These are phyloP conservation scores for Coniochaeta hoffmannii DNA, from an alignment of 2,329 filamentous ascomycete genomes.

Conservation along the genomic window DNA sequence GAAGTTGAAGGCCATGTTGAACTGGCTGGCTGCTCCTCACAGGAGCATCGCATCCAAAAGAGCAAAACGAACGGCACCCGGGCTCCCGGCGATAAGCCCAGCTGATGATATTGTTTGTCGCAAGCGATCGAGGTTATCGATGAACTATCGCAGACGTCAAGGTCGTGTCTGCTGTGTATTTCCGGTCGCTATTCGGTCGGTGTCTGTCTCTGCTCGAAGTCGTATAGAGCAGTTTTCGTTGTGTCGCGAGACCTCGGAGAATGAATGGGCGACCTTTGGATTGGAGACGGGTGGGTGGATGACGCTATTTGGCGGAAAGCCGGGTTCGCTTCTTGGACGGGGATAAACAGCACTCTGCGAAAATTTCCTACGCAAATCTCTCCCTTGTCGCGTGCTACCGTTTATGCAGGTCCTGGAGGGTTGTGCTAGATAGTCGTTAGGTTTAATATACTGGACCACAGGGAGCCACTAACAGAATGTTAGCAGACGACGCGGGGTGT, in stretches of 20 bases:
- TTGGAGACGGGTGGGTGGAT: background rate
- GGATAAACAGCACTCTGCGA: background rate
- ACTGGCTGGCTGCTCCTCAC: slow-evolving; percentile 27
- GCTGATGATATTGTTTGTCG: too few species aligned
- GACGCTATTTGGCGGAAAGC: slow-evolving; percentile 4
- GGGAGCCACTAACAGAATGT: background rate
- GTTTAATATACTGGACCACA: too few species aligned
- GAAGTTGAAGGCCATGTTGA: slow-evolving; percentile 98
- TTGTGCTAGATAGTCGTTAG: background rate
- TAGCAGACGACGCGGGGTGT: background rate
- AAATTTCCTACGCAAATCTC: slow-evolving; percentile 1
- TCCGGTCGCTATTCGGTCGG: background rate
- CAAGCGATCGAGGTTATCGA: background rate
- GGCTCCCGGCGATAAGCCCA: slow-evolving; percentile 2
- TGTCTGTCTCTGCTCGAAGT: background rate
- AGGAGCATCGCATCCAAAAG: slow-evolving; percentile 12
- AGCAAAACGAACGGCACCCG: background rate
- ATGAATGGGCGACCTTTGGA: background rate
- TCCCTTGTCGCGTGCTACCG: slow-evolving; percentile 1
- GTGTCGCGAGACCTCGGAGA: background rate
- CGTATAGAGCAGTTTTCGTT: background rate
- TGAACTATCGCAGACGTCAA: background rate
- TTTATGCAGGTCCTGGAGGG: background rate
- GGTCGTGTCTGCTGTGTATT: background rate
- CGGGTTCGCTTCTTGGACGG: background rate